Percentiles rank a stretch among this genome's conserved stretches.
phyloP scores from a whole-genome alignment of 2,329 filamentous ascomycete genomes.

The Fusarium nygamai region DNA sequence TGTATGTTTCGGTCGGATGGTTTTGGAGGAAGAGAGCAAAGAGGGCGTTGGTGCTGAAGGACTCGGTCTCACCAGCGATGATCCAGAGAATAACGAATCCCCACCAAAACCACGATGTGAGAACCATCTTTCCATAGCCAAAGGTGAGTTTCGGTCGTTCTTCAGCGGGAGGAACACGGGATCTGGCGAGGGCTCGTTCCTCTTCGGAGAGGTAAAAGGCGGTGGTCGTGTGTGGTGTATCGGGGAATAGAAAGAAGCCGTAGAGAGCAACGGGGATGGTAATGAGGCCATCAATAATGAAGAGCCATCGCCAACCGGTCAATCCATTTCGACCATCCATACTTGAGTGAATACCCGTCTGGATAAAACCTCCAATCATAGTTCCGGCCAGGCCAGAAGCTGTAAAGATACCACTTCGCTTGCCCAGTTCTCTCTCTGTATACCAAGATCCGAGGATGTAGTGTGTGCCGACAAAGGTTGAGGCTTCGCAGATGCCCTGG shows the following conservation, averaged over 20 bases:
- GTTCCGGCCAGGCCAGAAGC: slow-evolving; percentile 68
- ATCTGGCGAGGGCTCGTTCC: slow-evolving; percentile 55
- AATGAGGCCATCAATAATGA: slow-evolving; percentile 73
- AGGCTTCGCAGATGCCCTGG: slow-evolving; percentile 52
- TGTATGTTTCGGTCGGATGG: slow-evolving; percentile 55
- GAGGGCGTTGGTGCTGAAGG: slow-evolving; percentile 72
- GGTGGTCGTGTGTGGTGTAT: slow-evolving; percentile 58
- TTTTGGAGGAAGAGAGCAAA: slow-evolving; percentile 61
- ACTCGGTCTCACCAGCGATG: slow-evolving; percentile 77
- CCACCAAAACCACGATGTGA: slow-evolving; percentile 72
- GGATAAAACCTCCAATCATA: slow-evolving; percentile 63
- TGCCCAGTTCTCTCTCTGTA: slow-evolving; percentile 67
- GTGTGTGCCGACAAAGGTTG: slow-evolving; percentile 54
- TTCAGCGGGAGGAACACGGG: slow-evolving; percentile 52
- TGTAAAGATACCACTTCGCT: slow-evolving; percentile 71
- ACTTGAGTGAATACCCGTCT: slow-evolving; percentile 67
- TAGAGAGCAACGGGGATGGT: slow-evolving; percentile 50
- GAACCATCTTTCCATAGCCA: slow-evolving; percentile 63
- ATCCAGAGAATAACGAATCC: slow-evolving; percentile 74
- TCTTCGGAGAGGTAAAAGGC: slow-evolving; percentile 57
- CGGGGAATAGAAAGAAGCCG: slow-evolving; percentile 50
- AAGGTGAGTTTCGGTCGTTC: slow-evolving; percentile 58
- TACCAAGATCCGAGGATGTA: slow-evolving; percentile 66
- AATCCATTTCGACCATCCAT: slow-evolving; percentile 61
- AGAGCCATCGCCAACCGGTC: slow-evolving; percentile 75